Conservation (phyloP, 768 basidiomycete species). For the Lactarius trivialis region DNA sequence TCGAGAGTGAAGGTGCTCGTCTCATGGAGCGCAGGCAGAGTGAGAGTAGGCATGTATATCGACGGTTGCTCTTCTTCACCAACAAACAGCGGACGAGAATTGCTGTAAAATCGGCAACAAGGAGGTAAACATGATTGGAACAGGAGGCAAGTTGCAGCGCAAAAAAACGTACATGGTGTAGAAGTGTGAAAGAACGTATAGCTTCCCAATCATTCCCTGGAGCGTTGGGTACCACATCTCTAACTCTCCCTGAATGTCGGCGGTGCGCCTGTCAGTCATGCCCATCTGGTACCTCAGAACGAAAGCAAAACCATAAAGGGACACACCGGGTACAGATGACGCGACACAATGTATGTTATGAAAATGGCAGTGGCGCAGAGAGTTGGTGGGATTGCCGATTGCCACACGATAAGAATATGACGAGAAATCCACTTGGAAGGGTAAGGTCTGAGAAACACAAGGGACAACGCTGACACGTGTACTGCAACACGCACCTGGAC, state of each 20-base stretch:
- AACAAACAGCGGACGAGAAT: background rate
- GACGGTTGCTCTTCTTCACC: background rate
- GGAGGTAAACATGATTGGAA: background rate
- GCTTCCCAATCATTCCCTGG: slow-evolving; percentile 2
- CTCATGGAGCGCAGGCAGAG: background rate
- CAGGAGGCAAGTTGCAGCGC: background rate
- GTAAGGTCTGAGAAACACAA: background rate
- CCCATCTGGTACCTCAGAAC: background rate
- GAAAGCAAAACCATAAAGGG: background rate
- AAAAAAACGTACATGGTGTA: slow-evolving; percentile 9
- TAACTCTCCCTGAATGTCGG: background rate
- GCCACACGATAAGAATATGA: background rate
- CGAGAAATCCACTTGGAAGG: background rate
- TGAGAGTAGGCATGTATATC: background rate
- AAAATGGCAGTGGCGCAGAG: background rate
- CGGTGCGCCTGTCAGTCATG: background rate
- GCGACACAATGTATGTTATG: background rate
- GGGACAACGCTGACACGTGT: background rate
- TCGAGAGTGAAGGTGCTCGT: background rate
- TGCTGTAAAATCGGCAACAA: background rate
- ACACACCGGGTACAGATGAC: background rate
- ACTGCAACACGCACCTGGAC: background rate
- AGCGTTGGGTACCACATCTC: slow-evolving; percentile 6
- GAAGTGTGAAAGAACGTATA: slow-evolving; percentile 1
- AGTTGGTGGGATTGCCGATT: slow-evolving; percentile 9